phyloP scores from a whole-genome alignment of 805 yeast genomes.

The Clavispora fructus region DNA sequence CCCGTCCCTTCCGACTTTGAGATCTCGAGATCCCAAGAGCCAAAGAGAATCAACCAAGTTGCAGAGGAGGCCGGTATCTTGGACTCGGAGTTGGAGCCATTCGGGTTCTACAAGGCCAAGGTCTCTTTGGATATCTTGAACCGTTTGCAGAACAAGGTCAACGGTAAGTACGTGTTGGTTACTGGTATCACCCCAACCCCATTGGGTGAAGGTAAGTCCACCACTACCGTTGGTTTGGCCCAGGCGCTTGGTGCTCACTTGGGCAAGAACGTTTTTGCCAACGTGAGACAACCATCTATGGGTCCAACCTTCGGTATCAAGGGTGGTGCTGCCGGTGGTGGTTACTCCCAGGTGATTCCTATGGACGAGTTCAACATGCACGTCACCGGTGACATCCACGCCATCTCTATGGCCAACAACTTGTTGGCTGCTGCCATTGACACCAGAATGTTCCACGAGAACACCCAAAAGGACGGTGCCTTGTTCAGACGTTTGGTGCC shows the following conservation, averaged over 20 bases:
- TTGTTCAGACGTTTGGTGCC: conserved; percentile 74
- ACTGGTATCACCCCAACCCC: conserved; percentile 88
- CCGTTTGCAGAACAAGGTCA: conserved; percentile 52
- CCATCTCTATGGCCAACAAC: conserved; percentile 78
- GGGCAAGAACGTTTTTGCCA: conserved; percentile 65
- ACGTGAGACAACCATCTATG: conserved; percentile 84
- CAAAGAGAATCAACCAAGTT: conserved; percentile 62
- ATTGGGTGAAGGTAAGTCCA: conserved; percentile 80
- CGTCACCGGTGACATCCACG: conserved; percentile 82
- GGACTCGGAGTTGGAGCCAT: conserved; percentile 66
- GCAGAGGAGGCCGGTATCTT: conserved; percentile 67
- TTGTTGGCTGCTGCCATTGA: conserved; percentile 81
- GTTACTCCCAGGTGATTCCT: conserved; percentile 81
- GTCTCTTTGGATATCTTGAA: conserved; percentile 60
- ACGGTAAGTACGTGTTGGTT: conserved; percentile 71
- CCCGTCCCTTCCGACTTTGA: conserved; percentile 83
- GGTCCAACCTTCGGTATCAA: conserved; percentile 86
- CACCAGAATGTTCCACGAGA: conserved; percentile 80
- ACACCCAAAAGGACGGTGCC: conserved; percentile 68
- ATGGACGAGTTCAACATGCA: conserved; percentile 88
- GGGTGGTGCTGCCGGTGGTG: conserved; percentile 93
- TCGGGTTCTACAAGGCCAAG: conserved; percentile 74
- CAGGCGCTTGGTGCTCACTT: conserved; percentile 78
- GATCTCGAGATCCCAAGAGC: conserved; percentile 70
- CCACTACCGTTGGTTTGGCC: conserved; percentile 78